Evolutionary conservation across 2,329 filamentous ascomycete genomes (phyloP).

Genomic region (Fusarium tupiense): DNA sequence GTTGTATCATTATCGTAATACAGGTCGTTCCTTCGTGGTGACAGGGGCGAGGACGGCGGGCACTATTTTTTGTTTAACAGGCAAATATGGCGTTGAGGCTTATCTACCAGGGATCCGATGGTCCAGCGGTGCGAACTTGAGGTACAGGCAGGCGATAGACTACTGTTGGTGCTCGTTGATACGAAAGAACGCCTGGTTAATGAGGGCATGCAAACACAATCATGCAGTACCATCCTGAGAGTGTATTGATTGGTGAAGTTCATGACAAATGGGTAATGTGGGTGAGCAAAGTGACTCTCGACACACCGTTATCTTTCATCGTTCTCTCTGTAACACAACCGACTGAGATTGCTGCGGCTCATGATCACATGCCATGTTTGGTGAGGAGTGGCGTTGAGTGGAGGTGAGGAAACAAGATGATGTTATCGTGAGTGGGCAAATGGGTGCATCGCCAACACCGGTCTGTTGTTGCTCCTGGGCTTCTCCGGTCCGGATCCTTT

Average conservation of each 20-base stretch:
- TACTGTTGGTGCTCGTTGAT: constrained; percentile 28
- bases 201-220: constrained; percentile 28
- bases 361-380: constrained; percentile 15
- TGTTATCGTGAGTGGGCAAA: constrained; percentile 13
- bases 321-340: constrained; percentile 2
- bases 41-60: background rate
- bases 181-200: constrained; percentile 22
- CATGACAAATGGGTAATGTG: constrained; percentile 5
- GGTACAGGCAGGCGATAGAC: constrained; percentile 22
- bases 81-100: constrained; percentile 30
- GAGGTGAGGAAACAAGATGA: background rate
- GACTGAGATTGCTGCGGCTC: background rate
- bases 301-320: constrained; percentile 21
- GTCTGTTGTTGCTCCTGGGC: constrained; percentile 8
- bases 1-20: constrained; percentile 35
- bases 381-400: background rate
- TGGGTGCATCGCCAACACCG: background rate
- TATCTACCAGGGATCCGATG: constrained; percentile 18
- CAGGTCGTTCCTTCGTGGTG: background rate
- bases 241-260: constrained; percentile 18
- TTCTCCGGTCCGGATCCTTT: constrained; percentile 2
- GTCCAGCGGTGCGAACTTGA: constrained; percentile 12
- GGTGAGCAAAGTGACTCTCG: constrained; percentile 6
- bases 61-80: constrained; percentile 22
- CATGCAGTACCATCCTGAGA: constrained; percentile 23